A percentile compares a stretch with the other conserved stretches of the same genome.
These are phyloP conservation scores for Cyberlindnera samutprakarnensis DNA, from an alignment of 805 yeast species.

Conservation along the genomic window DNA sequence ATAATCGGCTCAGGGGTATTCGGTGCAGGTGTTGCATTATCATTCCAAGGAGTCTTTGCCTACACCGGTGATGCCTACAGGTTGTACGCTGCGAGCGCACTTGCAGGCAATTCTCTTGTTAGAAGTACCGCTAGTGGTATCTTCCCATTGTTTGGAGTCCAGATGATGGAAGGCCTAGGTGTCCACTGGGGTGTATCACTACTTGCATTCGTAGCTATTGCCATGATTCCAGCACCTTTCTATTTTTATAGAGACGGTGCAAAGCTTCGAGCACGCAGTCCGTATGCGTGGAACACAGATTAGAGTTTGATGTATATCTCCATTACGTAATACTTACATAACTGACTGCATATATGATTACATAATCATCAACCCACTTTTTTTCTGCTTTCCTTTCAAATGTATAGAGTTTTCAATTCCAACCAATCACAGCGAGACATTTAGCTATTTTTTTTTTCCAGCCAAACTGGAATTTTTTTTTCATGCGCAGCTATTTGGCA, in stretches of 20 bases:
- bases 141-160: slow-evolving; percentile 50
- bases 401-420: too few species aligned
- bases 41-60: slow-evolving; percentile 59
- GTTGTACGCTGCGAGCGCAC: slow-evolving; percentile 42
- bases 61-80: slow-evolving; percentile 62
- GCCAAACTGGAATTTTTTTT: too few species aligned
- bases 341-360: too few species aligned
- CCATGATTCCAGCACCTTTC: slow-evolving; percentile 49
- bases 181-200: slow-evolving; percentile 52
- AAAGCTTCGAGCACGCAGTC: slow-evolving; percentile 34
- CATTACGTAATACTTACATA: too few species aligned
- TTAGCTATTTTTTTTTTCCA: neutral
- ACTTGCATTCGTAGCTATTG: slow-evolving; percentile 41
- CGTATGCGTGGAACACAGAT: slow-evolving; percentile 34
- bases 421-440: neutral
- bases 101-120: slow-evolving; percentile 44
- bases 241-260: slow-evolving; percentile 44
- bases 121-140: slow-evolving; percentile 49
- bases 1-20: slow-evolving; percentile 65
- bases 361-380: neutral
- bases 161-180: slow-evolving; percentile 48
- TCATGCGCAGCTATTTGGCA: too few species aligned
- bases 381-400: too few species aligned
- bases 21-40: slow-evolving; percentile 60
- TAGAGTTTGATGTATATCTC: too few species aligned